Percentiles rank a stretch among this genome's conserved stretches.
Conservation (phyloP, 495 filamentous ascomycete genomes). For the Aspergillus ostianus region DNA sequence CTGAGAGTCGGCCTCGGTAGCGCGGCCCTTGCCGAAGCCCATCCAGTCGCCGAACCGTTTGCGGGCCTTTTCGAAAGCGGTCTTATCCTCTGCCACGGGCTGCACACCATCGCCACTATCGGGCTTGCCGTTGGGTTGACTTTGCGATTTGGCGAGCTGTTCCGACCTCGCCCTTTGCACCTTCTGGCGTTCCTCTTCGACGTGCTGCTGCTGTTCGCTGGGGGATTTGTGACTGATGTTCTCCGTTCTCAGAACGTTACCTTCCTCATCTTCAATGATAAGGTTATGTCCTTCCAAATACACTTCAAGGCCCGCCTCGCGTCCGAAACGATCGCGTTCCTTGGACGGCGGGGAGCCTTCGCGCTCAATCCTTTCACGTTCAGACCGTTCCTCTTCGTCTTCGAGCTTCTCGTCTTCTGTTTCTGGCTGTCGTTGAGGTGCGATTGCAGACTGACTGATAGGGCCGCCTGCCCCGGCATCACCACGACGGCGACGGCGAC, state of each 20-base stretch:
- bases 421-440: conserved; percentile 58
- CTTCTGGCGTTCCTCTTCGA: conserved; percentile 57
- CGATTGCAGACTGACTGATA: conserved; percentile 87
- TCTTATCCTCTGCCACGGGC: conserved; percentile 24
- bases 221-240: conserved; percentile 40
- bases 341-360: conserved; percentile 30
- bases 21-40: conserved; percentile 36
- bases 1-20: conserved; percentile 18
- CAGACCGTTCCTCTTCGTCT: conserved; percentile 33
- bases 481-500: conserved; percentile 70
- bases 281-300: conserved; percentile 84
- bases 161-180: conserved; percentile 56
- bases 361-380: conserved; percentile 34
- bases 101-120: conserved; percentile 46
- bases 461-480: conserved; percentile 79
- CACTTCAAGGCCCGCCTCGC: conserved; percentile 54
- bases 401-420: conserved; percentile 25
- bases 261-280: conserved; percentile 82
- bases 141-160: conserved; percentile 38
- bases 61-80: conserved; percentile 31
- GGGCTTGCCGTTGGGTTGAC: conserved; percentile 43
- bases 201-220: conserved; percentile 49
- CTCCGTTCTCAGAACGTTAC: conserved; percentile 70
- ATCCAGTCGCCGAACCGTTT: conserved; percentile 41
- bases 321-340: conserved; percentile 34